Conservation (phyloP, 768 basidiomycete species). For the Leccinum obscurum region DNA sequence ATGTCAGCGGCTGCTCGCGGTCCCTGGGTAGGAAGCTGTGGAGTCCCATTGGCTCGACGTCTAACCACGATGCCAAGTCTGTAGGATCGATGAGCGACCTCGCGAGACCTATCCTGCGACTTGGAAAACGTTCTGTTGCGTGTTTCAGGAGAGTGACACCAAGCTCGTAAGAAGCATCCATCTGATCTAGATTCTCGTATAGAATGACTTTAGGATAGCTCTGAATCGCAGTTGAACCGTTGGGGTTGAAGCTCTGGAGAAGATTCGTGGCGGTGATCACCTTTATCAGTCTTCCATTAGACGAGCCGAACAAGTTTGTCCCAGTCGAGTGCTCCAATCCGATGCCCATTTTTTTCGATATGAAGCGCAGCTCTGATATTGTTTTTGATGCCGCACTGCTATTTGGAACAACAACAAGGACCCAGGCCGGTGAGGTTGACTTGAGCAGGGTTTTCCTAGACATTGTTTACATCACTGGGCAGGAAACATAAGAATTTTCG, state of each 20-base stretch:
- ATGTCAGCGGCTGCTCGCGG: slow-evolving; percentile 75
- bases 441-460: slow-evolving; percentile 56
- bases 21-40: slow-evolving; percentile 82
- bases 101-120: slow-evolving; percentile 77
- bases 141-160: slow-evolving; percentile 71
- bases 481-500: slow-evolving; percentile 26
- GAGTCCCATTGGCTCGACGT: slow-evolving; percentile 59
- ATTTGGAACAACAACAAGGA: slow-evolving; percentile 63
- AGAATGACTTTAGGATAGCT: slow-evolving; percentile 63
- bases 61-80: slow-evolving; percentile 83
- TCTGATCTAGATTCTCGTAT: slow-evolving; percentile 82
- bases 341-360: slow-evolving; percentile 41
- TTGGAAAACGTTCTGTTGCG: slow-evolving; percentile 57
- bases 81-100: slow-evolving; percentile 77
- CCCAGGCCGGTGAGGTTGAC: slow-evolving; percentile 47
- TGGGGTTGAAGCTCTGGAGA: slow-evolving; percentile 42
- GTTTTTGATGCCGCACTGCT: slow-evolving; percentile 56
- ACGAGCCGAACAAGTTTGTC: slow-evolving; percentile 34
- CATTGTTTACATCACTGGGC: slow-evolving; percentile 14
- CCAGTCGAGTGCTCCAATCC: slow-evolving; percentile 35
- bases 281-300: slow-evolving; percentile 48
- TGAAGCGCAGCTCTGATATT: slow-evolving; percentile 49
- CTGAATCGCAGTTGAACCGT: slow-evolving; percentile 25
- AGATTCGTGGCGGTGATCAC: slow-evolving; percentile 57
- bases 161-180: slow-evolving; percentile 82